Evolutionary conservation across 768 basidiomycete species (phyloP), one percentile per base, ranked within the genome.

Genomic region (Collybia mongolica): DNA sequence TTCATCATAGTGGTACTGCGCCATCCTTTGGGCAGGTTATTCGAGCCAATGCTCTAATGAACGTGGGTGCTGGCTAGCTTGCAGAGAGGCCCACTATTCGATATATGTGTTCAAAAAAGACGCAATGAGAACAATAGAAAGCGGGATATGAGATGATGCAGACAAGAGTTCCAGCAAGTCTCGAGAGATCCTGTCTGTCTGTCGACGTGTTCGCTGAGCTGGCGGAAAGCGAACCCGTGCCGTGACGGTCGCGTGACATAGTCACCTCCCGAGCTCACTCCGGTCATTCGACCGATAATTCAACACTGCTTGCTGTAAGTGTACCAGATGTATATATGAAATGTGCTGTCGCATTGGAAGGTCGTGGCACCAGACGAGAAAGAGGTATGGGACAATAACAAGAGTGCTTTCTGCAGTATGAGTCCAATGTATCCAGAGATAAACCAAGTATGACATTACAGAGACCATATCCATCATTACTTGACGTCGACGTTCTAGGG

Each of bases 1-100:
- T 73, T 92, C 90, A 68, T 93, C 90, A 66, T 93, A 93, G 70
- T 84, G 77, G 72, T 92, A 91, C 57, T 86, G 81, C 57, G 86
- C 87, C 89, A 90, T 58, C 62, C 62, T 59, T 55, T 54, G 35
- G 38, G 54, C 46, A 8, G 37, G 39, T 45, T 35, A 40, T 23
- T 40, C 22, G 39, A 40, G n/a, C 39, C 19, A 40, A 19, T 3
- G 39, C 22, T 40, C 39, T 43, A 40, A 50, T 24, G 35, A 24
- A 24, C 43, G 20, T 15, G 8, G 12, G 14, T 1, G 19, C 39
- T 12, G 11, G 17, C 39, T 17, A 32, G 32, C 32, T 46, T 23
- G 44, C 20, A 23, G n/a, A 37, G 22, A 23, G 35, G 47, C 48
- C 23, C 22, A 41, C 22, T 40, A 35, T 19, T 41, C 37, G 46